phyloP scores from a whole-genome alignment of 257 asterid genomes.

The Petrea volubilis region DNA sequence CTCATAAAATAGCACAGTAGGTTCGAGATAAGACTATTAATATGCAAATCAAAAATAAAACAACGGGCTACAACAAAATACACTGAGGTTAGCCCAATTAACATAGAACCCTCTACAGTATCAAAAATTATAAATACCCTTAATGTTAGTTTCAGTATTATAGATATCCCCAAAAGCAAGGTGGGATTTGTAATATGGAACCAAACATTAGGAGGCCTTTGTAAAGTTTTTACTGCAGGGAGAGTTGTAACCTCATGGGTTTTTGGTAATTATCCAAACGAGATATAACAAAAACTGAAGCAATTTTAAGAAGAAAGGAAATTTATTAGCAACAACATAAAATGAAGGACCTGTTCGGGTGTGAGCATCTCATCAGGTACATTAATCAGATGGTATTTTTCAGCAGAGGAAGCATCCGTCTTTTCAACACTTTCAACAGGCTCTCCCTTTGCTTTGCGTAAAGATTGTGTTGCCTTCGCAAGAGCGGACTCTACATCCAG shows the following conservation, averaged over 20 bases:
- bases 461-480: slow-evolving; percentile 68
- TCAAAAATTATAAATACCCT: too few relatives aligned
- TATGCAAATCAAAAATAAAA: slow-evolving; percentile 11
- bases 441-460: slow-evolving; percentile 95
- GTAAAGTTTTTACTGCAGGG: too few relatives aligned
- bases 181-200: too few relatives aligned
- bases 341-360: slow-evolving; percentile 72
- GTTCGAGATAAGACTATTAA: slow-evolving; percentile 1
- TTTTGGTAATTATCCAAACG: too few relatives aligned
- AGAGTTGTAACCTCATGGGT: too few relatives aligned
- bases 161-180: too few relatives aligned
- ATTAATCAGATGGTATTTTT: slow-evolving; percentile 71
- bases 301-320: slow-evolving; percentile 1
- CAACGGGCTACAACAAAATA: too few relatives aligned
- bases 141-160: too few relatives aligned
- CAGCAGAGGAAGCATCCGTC: slow-evolving; percentile 57
- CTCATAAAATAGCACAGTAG: neutral
- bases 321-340: slow-evolving; percentile 16
- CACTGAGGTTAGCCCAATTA: too few relatives aligned
- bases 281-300: neutral
- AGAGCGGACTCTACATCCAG: slow-evolving; percentile 80
- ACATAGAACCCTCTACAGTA: too few relatives aligned
- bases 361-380: slow-evolving; percentile 81
- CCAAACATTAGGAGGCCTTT: too few relatives aligned
- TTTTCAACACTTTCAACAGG: slow-evolving; percentile 75